phyloP scores from a whole-genome alignment of 2,329 filamentous ascomycete species.

The Arthroderma uncinatum region DNA sequence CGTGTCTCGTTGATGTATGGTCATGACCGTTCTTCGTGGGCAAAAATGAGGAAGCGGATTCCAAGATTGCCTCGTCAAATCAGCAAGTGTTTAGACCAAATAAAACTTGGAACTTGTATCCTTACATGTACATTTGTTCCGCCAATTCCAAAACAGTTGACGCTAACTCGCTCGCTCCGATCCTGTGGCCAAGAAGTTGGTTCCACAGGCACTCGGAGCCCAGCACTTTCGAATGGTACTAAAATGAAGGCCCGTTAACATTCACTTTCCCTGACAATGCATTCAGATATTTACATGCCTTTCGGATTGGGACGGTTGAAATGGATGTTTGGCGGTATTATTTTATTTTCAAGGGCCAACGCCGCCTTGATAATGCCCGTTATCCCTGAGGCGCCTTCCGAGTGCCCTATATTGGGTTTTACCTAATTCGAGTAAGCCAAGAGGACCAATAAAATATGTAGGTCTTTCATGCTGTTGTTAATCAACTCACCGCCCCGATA shows the following conservation, averaged over 20 bases:
- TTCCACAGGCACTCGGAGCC: conserved; percentile 9
- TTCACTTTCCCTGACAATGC: conserved; percentile 3
- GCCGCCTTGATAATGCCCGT: conserved; percentile 22
- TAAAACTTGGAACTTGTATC: neutral
- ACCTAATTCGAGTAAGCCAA: conserved; percentile 8
- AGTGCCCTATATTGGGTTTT: conserved; percentile 24
- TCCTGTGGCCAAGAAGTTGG: conserved; percentile 20
- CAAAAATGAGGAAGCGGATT: neutral
- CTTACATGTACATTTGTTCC: conserved; percentile 13
- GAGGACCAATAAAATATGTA: neutral
- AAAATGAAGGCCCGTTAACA: neutral
- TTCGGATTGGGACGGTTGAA: neutral
- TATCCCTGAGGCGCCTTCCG: conserved; percentile 22
- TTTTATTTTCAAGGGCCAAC: conserved; percentile 20
- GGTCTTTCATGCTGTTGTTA: neutral
- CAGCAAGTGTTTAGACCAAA: neutral
- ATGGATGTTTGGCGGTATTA: conserved; percentile 20
- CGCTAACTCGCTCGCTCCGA: conserved; percentile 8
- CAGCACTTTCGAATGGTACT: neutral
- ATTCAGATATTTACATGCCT: conserved; percentile 4
- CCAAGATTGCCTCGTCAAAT: neutral
- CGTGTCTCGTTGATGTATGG: neutral
- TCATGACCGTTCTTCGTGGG: too few species aligned
- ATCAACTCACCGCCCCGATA: neutral
- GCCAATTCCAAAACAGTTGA: conserved; percentile 18